Evolutionary conservation across 352 stramenopile species (phyloP).

Genomic region (Phytophthora uliginosa): DNA sequence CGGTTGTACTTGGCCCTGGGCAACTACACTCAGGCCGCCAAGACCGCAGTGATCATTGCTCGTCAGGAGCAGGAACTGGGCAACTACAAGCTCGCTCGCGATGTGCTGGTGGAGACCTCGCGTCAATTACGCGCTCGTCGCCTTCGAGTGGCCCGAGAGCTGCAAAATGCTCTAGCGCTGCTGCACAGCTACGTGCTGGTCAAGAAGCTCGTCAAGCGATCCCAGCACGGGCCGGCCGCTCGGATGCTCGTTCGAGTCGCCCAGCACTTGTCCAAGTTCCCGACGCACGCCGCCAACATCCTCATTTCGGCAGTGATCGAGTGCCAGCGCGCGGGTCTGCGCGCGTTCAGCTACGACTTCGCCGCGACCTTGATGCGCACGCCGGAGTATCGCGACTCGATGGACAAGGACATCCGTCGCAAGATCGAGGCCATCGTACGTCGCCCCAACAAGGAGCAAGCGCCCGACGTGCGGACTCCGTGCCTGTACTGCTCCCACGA

Average conservation of each 20-base stretch:
- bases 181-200: constrained; percentile 96
- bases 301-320: constrained; percentile 96
- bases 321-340: constrained; percentile 93
- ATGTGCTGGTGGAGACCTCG: constrained; percentile 93
- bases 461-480: constrained; percentile 67
- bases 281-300: constrained; percentile 91
- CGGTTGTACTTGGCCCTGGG: constrained; percentile 95
- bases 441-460: constrained; percentile 91
- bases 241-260: constrained; percentile 93
- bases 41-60: constrained; percentile 96
- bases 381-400: constrained; percentile 89
- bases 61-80: constrained; percentile 94
- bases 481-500: constrained; percentile 89
- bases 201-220: constrained; percentile 93
- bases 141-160: constrained; percentile 90
- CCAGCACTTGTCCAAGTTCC: constrained; percentile 95
- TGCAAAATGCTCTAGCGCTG: constrained; percentile 91
- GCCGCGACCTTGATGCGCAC: constrained; percentile 91
- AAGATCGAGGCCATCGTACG: constrained; percentile 97
- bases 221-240: constrained; percentile 88
- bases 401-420: constrained; percentile 92
- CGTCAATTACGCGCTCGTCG: constrained; percentile 87
- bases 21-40: constrained; percentile 94
- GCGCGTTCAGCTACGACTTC: constrained; percentile 93
- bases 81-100: constrained; percentile 94